Percentiles rank a stretch among this genome's conserved stretches.
These are phyloP conservation scores for Carex littledalei DNA, from an alignment of 176 grass and related monocot species.

Conservation along the genomic window DNA sequence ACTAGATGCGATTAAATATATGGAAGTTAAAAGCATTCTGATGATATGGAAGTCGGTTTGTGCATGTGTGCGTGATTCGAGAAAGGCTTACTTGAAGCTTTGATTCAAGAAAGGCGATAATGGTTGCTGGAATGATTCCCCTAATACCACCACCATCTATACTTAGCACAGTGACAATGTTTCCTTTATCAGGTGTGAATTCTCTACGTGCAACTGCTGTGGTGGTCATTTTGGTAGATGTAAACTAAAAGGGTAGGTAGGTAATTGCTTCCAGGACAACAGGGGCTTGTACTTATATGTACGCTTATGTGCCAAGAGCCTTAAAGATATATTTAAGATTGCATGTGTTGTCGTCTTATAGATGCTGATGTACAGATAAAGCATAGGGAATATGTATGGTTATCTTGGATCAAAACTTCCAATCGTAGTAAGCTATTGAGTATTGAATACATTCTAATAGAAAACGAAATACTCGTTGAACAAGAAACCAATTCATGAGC, in stretches of 20 bases:
- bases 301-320: background rate
- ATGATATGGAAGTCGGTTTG: no score
- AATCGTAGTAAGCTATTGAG: background rate
- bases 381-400: background rate
- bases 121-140: slow-evolving; percentile 62
- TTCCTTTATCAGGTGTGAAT: slow-evolving; percentile 28
- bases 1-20: background rate
- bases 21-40: no score
- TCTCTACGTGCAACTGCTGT: background rate
- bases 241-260: background rate
- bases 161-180: slow-evolving; percentile 54
- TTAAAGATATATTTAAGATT: background rate
- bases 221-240: background rate
- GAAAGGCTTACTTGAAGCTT: slow-evolving; percentile 45
- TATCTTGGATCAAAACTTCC: background rate
- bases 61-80: no score
- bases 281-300: background rate
- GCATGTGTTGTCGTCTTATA: background rate
- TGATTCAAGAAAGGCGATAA: slow-evolving; percentile 45
- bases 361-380: background rate
- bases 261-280: background rate
- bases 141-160: slow-evolving; percentile 64
- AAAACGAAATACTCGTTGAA: background rate
- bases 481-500: background rate
- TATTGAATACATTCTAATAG: background rate